Percentiles rank a stretch among this genome's conserved stretches.
Conservation (phyloP, 257 asterid species). For the Pogostemon cablin region DNA sequence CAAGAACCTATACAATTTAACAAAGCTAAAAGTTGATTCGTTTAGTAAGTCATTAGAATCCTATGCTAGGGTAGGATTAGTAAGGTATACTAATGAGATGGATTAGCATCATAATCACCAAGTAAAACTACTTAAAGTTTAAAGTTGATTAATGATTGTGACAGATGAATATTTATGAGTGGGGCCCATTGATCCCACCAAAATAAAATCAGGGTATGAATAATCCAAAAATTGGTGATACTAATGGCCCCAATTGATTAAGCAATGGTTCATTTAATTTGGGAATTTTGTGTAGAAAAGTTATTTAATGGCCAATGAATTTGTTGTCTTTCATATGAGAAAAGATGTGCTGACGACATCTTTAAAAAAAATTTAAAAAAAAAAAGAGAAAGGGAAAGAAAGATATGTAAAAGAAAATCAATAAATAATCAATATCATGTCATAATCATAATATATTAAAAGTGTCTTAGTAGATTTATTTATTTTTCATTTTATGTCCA, state of each 20-base stretch:
- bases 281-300: background rate
- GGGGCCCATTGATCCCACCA: slow-evolving; percentile 32
- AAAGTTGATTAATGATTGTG: slow-evolving; percentile 10
- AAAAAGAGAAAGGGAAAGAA: too few relatives aligned
- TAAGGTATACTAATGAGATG: slow-evolving; percentile 20
- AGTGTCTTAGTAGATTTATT: too few relatives aligned
- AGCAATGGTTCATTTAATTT: slow-evolving; percentile 16
- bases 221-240: slow-evolving; percentile 34
- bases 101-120: slow-evolving; percentile 28
- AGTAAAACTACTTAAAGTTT: background rate
- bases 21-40: slow-evolving; percentile 33
- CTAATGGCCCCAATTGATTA: slow-evolving; percentile 21
- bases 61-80: slow-evolving; percentile 44
- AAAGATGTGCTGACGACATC: too few relatives aligned
- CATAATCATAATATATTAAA: too few relatives aligned
- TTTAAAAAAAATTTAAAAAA: too few relatives aligned
- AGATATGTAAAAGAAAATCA: too few relatives aligned
- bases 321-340: slow-evolving; percentile 4
- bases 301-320: slow-evolving; percentile 24
- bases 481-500: too few relatives aligned
- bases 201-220: slow-evolving; percentile 26
- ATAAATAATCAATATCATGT: too few relatives aligned
- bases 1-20: slow-evolving; percentile 24
- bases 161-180: slow-evolving; percentile 5
- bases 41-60: slow-evolving; percentile 40